Base-by-base conservation (phyloP, 1,139 yeast species). In the Kurtzmaniella quercitrusa region DNA sequence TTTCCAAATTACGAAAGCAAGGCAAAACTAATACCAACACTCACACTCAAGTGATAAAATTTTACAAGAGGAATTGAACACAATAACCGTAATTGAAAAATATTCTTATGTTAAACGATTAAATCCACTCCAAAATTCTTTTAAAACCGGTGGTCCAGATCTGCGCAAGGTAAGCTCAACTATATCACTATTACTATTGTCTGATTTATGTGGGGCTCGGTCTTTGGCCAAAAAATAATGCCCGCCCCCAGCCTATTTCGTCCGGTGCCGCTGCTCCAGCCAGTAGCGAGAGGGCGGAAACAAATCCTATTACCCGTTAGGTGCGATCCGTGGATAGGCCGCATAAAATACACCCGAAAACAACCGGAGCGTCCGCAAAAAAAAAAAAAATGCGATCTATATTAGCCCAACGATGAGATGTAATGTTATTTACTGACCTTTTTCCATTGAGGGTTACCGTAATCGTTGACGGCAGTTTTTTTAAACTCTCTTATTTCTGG, bases 381-480 rank as follows among this genome's bases (percentile, higher is more conserved):
- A 34, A 34, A 34, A 34, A 30, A 30, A 30, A 14, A 17, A 34
- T 9, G 37, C 15, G 37, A 34, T 34, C 37, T 34, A 34, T 34
- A 34, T 34, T 34, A 34, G 37, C 18, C 15, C 34, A 30, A 14
- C 34, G 34, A 30, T 30, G 34, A 30, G 34, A 16, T 30, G 16
- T 3, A 30, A 30, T 8, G 7, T 30, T 30, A 18, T 30, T 30
- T 30, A 26, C 30, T 26, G 30, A 26, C 30, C 30, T 26, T 26
- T 26, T 26, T 26, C n/a, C 30, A 26, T 26, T 26, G 30, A n/a
- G 30, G 30, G 30, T 14, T 26, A 26, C n/a, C 12, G 3, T 6
- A 26, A 6, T 14, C 30, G n/a, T 26, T 26, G 9, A 14, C 14
- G 30, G 14, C n/a, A 26, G 30, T 26, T 26, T 5, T 26, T 4